Base-by-base conservation (phyloP, 73 alveolate genomes). In the Symbiodinium natans region DNA sequence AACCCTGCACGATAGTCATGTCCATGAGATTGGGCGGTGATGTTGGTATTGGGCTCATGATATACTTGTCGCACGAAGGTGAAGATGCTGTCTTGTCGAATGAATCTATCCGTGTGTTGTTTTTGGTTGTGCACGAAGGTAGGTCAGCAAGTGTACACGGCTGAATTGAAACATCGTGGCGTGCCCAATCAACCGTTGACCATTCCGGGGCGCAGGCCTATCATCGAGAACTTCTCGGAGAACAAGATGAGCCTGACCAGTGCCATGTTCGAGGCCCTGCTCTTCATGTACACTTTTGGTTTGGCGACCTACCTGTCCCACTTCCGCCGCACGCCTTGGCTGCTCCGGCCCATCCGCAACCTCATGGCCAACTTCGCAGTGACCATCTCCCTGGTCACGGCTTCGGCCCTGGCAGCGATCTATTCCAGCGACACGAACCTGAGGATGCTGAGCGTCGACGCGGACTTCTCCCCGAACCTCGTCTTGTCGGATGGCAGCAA, bases 171-270 rank as follows among this genome's bases (percentile, higher is more conserved):
- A 2, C n/a, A 21, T 4, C 13, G 21, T 21, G 21, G 29, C 68
- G 68, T 52, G n/a, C 31, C 0, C 25, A 13, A 2, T 21, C 59
- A 46, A 21, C 59, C 17, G 59, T n/a, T n/a, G n/a, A n/a, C n/a
- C n/a, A n/a, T n/a, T n/a, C n/a, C n/a, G n/a, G n/a, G n/a, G n/a
- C n/a, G 71, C 71, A 52, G 71, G 71, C 93, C 93, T 46, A 85
- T 85, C 93, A 46, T 85, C 93, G 82, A n/a, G 34, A 85, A 85
- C 80, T 85, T 85, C 40, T 0, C 71, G 52, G 77, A 48, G 31
- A 82, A 75, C 4, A 13, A 36, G 83, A 68, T 68, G 82, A 23
- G 38, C 17, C 36, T 68, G 29, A 29, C 33, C 19, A 68, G 36
- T 36, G 82, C 82, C 82, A 68, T 68, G 82, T 68, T 68, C 71